Evolutionary conservation across 192 early-diverging fungal genomes (phyloP).

Genomic region (Linnemannia exigua): DNA sequence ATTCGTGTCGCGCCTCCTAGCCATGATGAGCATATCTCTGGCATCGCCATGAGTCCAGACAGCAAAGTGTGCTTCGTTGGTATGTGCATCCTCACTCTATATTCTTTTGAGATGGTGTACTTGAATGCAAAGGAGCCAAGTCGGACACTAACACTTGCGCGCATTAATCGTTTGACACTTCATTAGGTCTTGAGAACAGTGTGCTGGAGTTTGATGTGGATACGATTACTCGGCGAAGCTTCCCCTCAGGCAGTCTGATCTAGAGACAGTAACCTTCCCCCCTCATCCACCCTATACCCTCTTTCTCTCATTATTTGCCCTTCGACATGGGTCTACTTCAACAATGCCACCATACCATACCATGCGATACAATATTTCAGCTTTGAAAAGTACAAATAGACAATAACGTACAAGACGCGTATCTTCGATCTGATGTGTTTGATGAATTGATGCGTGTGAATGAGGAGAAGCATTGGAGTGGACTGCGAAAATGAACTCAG

Average conservation of each 20-base stretch:
- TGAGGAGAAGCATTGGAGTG: not conserved
- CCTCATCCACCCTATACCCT: not conserved
- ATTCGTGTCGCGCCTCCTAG: conserved; percentile 79
- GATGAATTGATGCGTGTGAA: not conserved
- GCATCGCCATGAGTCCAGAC: conserved; percentile 87
- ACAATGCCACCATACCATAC: not conserved
- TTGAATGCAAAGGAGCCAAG: not conserved
- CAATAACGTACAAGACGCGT: not conserved
- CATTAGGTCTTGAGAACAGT: conserved; percentile 80
- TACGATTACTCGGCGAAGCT: conserved; percentile 81
- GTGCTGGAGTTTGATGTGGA: conserved; percentile 91
- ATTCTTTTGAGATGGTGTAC: not conserved
- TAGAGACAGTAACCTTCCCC: conserved; percentile 37
- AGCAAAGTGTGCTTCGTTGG: conserved; percentile 91
- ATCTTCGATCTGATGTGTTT: too few species aligned
- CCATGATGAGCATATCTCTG: conserved; percentile 87
- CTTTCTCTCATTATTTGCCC: not conserved
- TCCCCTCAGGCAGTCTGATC: conserved; percentile 83
- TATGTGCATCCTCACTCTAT: conserved; percentile 52
- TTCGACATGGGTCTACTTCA: not conserved
- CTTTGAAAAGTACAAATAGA: not conserved
- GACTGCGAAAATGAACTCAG: not conserved
- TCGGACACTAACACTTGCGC: not conserved
- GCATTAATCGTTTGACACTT: not conserved
- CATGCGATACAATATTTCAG: not conserved